Percentiles rank a stretch among this genome's conserved stretches.
phyloP scores from a whole-genome alignment of 2,329 filamentous ascomycete genomes.

The Claviceps sp. region DNA sequence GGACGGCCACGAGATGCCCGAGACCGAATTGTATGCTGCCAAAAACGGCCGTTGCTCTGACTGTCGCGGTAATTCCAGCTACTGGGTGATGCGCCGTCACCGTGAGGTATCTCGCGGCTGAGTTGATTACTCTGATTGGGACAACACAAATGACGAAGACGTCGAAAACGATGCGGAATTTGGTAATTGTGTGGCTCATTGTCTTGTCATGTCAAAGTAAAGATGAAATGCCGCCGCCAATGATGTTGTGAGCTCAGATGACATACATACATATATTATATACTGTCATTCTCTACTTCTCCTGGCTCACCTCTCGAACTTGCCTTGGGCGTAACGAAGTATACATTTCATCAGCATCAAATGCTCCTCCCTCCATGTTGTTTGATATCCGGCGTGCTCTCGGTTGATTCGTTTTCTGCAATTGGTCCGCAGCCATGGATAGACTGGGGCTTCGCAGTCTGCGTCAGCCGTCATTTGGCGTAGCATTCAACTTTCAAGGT shows the following conservation, averaged over 20 bases:
- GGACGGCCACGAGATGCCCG: slow-evolving; percentile 23
- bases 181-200: background rate
- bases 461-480: background rate
- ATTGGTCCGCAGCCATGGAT: background rate
- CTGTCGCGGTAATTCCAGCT: slow-evolving; percentile 24
- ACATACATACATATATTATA: too few species aligned
- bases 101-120: slow-evolving; percentile 9
- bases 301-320: too few species aligned
- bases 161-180: background rate
- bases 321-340: background rate
- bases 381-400: background rate
- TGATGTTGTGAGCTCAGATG: too few species aligned
- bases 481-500: background rate
- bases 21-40: slow-evolving; percentile 18
- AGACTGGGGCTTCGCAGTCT: background rate
- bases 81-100: slow-evolving; percentile 19
- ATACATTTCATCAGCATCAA: background rate
- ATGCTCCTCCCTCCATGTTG: background rate
- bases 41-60: slow-evolving; percentile 25
- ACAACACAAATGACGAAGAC: background rate
- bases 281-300: too few species aligned
- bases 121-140: background rate
- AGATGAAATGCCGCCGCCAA: background rate
- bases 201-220: background rate
- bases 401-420: background rate